These are phyloP conservation scores for Begonia masoniana DNA, from an alignment of 306 rosid species.

Conservation along the genomic window DNA sequence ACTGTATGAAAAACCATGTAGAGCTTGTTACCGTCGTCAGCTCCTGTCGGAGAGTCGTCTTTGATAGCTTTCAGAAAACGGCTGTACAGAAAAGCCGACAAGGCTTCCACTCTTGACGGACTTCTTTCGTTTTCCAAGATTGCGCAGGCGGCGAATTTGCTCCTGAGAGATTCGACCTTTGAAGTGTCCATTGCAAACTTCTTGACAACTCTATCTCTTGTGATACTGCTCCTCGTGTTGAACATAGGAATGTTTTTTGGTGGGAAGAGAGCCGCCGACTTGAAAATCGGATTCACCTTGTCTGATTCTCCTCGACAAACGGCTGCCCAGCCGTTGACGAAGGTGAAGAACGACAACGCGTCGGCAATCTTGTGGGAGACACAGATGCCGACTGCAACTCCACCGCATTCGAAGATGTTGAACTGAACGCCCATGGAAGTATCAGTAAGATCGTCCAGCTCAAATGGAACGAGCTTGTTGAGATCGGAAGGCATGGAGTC, in stretches of 20 bases:
- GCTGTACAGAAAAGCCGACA: constrained; percentile 43
- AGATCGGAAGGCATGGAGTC: constrained; percentile 6
- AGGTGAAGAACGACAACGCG: constrained; percentile 16
- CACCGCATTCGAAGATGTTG: constrained; percentile 29
- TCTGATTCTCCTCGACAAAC: constrained; percentile 4
- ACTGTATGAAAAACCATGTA: constrained; percentile 23
- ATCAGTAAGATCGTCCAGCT: background rate
- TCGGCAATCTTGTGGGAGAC: constrained; percentile 41
- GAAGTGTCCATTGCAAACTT: constrained; percentile 27
- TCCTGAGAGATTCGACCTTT: constrained; percentile 19
- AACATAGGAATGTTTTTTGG: constrained; percentile 21
- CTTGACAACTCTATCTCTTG: constrained; percentile 23
- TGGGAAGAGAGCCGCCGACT: constrained; percentile 39
- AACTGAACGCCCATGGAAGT: constrained; percentile 25
- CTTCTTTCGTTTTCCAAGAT: background rate
- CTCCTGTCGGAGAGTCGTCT: background rate
- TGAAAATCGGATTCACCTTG: constrained; percentile 18
- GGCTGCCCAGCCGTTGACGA: constrained; percentile 40
- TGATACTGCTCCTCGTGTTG: constrained; percentile 16
- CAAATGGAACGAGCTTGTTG: constrained; percentile 3
- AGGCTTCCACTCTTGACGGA: constrained; percentile 41
- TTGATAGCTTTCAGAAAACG: constrained; percentile 25
- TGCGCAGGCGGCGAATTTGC: constrained; percentile 3
- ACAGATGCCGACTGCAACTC: constrained; percentile 27
- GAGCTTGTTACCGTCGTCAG: constrained; percentile 2